Evolutionary conservation across 2,329 filamentous ascomycete genomes (phyloP).

Genomic region (Iodosphaeria phyllophila): DNA sequence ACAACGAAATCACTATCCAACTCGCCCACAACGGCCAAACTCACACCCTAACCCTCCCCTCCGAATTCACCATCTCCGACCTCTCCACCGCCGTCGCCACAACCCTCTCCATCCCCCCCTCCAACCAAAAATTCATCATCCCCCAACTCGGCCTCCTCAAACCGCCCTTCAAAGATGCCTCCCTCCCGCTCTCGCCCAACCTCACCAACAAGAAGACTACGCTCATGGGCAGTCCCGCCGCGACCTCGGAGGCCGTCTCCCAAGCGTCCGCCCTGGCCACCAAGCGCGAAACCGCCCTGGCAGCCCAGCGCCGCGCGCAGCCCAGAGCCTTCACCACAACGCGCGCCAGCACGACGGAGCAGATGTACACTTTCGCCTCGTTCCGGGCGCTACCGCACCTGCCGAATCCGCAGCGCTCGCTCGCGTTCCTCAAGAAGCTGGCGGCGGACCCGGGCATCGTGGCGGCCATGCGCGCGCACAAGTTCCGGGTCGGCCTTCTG

Average conservation of each 20-base stretch:
- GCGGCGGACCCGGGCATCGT: slow-evolving; percentile 73
- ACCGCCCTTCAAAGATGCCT: slow-evolving; percentile 40
- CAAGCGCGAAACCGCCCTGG: slow-evolving; percentile 23
- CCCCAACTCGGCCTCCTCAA: slow-evolving; percentile 47
- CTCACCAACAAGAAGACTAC: slow-evolving; percentile 40
- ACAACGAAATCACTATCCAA: slow-evolving; percentile 19
- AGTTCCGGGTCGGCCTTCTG: slow-evolving; percentile 67
- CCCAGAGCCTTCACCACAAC: slow-evolving; percentile 8
- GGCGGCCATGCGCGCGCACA: slow-evolving; percentile 64
- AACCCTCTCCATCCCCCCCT: slow-evolving; percentile 35
- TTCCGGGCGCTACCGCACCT: slow-evolving; percentile 62
- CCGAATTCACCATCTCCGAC: slow-evolving; percentile 31
- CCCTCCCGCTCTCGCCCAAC: slow-evolving; percentile 25
- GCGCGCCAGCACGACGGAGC: neutral
- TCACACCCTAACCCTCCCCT: slow-evolving; percentile 23
- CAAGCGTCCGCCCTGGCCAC: slow-evolving; percentile 28
- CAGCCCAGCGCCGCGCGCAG: slow-evolving; percentile 12
- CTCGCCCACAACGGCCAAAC: slow-evolving; percentile 26
- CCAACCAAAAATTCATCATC: slow-evolving; percentile 51
- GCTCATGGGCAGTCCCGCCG: slow-evolving; percentile 42
- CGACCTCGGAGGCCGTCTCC: slow-evolving; percentile 32
- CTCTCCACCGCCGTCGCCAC: slow-evolving; percentile 39
- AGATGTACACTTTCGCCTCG: slow-evolving; percentile 61
- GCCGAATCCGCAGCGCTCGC: slow-evolving; percentile 53
- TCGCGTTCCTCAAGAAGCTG: slow-evolving; percentile 55